A percentile compares a stretch with the other conserved stretches of the same genome.
Conservation (phyloP, 2,329 filamentous ascomycete genomes). For the Penicillium sp. region DNA sequence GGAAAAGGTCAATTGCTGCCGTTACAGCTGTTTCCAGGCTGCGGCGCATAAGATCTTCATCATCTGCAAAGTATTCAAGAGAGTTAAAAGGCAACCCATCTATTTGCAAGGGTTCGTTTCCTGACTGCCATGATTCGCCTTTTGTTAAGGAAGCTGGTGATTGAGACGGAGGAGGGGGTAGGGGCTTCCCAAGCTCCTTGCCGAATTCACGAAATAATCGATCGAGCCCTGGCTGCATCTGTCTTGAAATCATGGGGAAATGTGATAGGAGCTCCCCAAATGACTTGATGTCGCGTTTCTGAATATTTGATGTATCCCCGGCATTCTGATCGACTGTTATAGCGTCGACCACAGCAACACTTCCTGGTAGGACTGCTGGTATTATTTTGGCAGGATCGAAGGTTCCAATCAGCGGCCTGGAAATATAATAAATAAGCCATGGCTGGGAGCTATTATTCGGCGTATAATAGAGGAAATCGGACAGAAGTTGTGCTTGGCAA, state of each 20-base stretch:
- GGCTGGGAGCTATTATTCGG: conserved; percentile 84
- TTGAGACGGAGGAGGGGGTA: conserved; percentile 65
- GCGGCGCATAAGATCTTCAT: conserved; percentile 84
- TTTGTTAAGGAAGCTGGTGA: conserved; percentile 53
- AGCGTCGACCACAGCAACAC: conserved; percentile 27
- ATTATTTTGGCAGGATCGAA: conserved; percentile 72
- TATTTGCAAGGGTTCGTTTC: conserved; percentile 18
- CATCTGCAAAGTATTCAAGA: conserved; percentile 75
- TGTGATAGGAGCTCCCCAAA: conserved; percentile 86
- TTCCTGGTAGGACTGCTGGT: conserved; percentile 56
- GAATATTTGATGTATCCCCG: conserved; percentile 34
- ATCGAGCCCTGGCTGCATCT: conserved; percentile 92
- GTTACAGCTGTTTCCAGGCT: conserved; percentile 90
- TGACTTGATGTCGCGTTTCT: conserved; percentile 84
- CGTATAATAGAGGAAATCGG: conserved; percentile 82
- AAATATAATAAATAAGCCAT: conserved; percentile 97
- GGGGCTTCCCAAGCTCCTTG: conserved; percentile 75
- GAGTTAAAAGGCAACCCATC: conserved; percentile 51
- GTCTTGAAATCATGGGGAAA: conserved; percentile 91
- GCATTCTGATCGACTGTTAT: conserved; percentile 22
- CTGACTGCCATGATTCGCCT: conserved; percentile 43
- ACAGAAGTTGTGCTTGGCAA: conserved; percentile 81
- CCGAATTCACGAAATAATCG: conserved; percentile 86
- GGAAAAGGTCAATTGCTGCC: conserved; percentile 90
- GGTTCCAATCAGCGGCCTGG: conserved; percentile 75